Evolutionary conservation across 805 yeast species (phyloP), one percentile per base, ranked within the genome.

Genomic region (Candida silvicultrix): DNA sequence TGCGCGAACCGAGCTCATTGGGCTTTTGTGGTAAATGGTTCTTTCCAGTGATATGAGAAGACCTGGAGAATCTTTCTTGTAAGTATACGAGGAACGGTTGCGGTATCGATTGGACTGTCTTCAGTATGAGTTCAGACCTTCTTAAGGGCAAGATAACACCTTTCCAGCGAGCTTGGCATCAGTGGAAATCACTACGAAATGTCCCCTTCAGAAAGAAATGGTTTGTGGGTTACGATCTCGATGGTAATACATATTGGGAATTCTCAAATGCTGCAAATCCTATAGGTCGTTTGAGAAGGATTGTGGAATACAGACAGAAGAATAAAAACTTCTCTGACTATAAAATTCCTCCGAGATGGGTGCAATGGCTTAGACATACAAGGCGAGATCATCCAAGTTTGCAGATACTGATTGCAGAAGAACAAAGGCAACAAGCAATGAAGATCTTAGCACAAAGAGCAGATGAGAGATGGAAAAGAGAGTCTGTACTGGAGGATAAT

Each of bases 231-330:
- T 86, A 85, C 58, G 95, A 87, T 58, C 69, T 88, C n/a, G 80
- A 79, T 36, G 95, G 94, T 2, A 87, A 87, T 61, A 80, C 92
- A 2, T 87, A 83, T 66, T 87, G 95, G 95, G 96, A 87, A 60
- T 81, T 83, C 63, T 71, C 25, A 19, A 21, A 21, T 14, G 9
- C n/a, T 7, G 7, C 3, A 3, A 14, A 14, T 37, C 25, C 16
- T 5, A 3, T 14, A 20, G 39, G 39, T 6, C 5, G 25, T 6
- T 15, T 82, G 48, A 67, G 95, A 42, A 64, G 95, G 40, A 78
- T 83, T 45, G 73, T 82, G 45, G 80, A 82, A 46, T 86, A 88
- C 12, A 60, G 65, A 37, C 63, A 66, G 35, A 68, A 70, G 39
- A 69, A 71, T 45, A 59, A 70, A 5, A 76, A 74, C 57, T 21